These are phyloP conservation scores for Cladosporium sp. DNA, from an alignment of 2,329 filamentous ascomycete genomes.

Conservation along the genomic window DNA sequence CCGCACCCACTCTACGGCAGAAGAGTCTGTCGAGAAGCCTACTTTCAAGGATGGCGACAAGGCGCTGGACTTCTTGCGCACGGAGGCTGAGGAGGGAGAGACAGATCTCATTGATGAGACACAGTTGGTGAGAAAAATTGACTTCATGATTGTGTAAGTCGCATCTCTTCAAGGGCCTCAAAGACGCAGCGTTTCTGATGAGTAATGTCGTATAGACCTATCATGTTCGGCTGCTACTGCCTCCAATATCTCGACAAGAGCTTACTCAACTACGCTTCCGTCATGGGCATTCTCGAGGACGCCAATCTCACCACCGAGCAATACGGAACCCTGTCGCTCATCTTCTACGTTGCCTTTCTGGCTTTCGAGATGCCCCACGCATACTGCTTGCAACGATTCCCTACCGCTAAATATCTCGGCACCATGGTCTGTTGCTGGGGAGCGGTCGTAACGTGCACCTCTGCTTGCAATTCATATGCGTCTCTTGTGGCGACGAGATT, in stretches of 20 bases:
- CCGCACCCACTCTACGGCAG: neutral
- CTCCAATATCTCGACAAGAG: slow-evolving; percentile 62
- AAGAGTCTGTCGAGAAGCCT: slow-evolving; percentile 12
- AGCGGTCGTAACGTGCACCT: slow-evolving; percentile 49
- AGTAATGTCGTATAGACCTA: slow-evolving; percentile 29
- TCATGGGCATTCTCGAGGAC: slow-evolving; percentile 61
- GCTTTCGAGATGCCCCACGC: slow-evolving; percentile 35
- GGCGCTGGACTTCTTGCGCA: slow-evolving; percentile 15
- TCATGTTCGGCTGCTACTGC: slow-evolving; percentile 59
- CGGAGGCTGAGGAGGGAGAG: slow-evolving; percentile 15
- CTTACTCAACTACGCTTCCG: slow-evolving; percentile 57
- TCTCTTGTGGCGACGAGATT: slow-evolving; percentile 51
- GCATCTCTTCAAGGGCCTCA: neutral
- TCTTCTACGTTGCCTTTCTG: slow-evolving; percentile 53
- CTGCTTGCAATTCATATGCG: slow-evolving; percentile 48
- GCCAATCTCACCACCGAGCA: slow-evolving; percentile 54
- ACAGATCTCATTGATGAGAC: slow-evolving; percentile 16
- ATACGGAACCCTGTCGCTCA: slow-evolving; percentile 48
- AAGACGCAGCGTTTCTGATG: neutral
- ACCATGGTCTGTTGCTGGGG: slow-evolving; percentile 51
- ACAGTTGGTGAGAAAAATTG: slow-evolving; percentile 33
- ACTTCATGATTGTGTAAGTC: slow-evolving; percentile 39
- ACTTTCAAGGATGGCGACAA: slow-evolving; percentile 16
- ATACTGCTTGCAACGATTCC: slow-evolving; percentile 48
- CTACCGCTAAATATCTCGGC: slow-evolving; percentile 55